These are phyloP conservation scores for Suhomyces chickasaworum DNA, from an alignment of 1,139 yeast species.

Conservation along the genomic window DNA sequence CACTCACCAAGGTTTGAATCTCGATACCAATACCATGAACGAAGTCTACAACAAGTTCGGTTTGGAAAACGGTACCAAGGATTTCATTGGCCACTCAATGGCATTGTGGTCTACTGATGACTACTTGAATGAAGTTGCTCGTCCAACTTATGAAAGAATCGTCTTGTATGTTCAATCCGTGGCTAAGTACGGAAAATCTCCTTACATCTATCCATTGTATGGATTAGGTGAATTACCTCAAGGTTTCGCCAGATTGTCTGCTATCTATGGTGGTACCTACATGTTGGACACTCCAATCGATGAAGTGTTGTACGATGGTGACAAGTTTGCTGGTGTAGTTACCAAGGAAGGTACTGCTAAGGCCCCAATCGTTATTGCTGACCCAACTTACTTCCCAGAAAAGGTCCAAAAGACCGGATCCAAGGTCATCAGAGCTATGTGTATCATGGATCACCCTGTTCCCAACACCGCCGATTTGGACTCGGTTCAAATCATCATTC, in stretches of 20 bases:
- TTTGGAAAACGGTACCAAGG: constrained; percentile 89
- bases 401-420: constrained; percentile 84
- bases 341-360: constrained; percentile 90
- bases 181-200: constrained; percentile 94
- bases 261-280: constrained; percentile 97
- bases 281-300: constrained; percentile 97
- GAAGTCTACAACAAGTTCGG: constrained; percentile 90
- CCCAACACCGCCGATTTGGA: constrained; percentile 83
- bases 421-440: constrained; percentile 91
- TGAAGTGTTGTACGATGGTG: constrained; percentile 73
- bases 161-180: constrained; percentile 86
- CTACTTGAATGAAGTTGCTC: constrained; percentile 83
- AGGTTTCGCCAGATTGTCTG: constrained; percentile 95
- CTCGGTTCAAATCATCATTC: constrained; percentile 91
- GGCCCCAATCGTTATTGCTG: constrained; percentile 95
- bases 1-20: constrained; percentile 84
- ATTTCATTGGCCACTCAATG: constrained; percentile 98
- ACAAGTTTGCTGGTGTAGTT: constrained; percentile 75
- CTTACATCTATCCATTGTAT: constrained; percentile 92
- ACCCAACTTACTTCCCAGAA: constrained; percentile 96
- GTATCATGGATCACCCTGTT: constrained; percentile 87
- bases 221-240: constrained; percentile 98
- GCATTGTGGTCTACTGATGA: constrained; percentile 95
- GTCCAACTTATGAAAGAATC: constrained; percentile 88
- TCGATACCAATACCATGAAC: constrained; percentile 89